These are phyloP conservation scores for Saccharomycopsis sp. DNA, from an alignment of 805 yeast species.

Conservation along the genomic window DNA sequence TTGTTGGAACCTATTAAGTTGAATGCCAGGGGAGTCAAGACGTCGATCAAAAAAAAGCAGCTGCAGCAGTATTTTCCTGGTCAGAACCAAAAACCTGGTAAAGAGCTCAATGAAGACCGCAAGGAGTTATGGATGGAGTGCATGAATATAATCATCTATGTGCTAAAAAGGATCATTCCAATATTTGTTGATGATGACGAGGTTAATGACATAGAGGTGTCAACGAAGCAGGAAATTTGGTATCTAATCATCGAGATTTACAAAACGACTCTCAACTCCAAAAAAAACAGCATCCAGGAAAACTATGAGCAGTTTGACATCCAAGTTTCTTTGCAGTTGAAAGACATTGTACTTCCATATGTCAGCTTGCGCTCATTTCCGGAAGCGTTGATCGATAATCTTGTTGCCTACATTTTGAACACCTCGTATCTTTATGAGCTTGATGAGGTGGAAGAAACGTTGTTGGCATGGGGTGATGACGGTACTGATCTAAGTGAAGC, in stretches of 20 bases:
- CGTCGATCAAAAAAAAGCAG: conserved; percentile 20
- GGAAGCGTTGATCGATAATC: conserved; percentile 33
- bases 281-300: conserved; percentile 25
- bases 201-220: conserved; percentile 4
- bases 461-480: conserved; percentile 22
- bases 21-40: conserved; percentile 33
- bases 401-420: conserved; percentile 46
- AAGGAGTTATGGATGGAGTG: conserved; percentile 51
- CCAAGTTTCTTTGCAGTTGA: conserved; percentile 37
- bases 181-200: conserved; percentile 23
- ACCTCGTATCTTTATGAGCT: conserved; percentile 53
- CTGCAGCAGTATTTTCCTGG: neutral
- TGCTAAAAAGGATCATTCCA: conserved; percentile 31
- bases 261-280: conserved; percentile 33
- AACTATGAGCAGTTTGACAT: conserved; percentile 41
- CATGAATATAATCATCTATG: conserved; percentile 33
- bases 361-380: conserved; percentile 29
- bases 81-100: neutral
- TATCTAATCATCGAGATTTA: conserved; percentile 35
- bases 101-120: conserved; percentile 5
- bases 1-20: conserved; percentile 46
- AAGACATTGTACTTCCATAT: conserved; percentile 36
- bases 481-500: conserved; percentile 4
- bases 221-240: conserved; percentile 30
- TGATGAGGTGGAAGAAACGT: conserved; percentile 45